phyloP scores from a whole-genome alignment of 2,329 filamentous ascomycete species.

The Pseudogymnoascus pannorum region DNA sequence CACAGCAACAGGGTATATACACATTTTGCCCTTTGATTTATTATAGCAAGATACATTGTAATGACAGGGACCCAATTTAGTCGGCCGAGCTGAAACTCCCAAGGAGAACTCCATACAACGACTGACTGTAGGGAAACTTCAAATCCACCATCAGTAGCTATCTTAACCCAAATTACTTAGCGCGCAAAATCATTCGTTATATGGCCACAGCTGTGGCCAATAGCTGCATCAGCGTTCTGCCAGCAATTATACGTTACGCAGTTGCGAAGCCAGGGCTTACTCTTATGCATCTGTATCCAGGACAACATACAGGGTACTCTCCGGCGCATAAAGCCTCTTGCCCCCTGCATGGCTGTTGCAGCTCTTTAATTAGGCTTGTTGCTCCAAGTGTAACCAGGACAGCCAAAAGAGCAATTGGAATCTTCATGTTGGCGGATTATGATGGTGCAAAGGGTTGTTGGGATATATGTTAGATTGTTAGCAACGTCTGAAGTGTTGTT shows the following conservation, averaged over 20 bases:
- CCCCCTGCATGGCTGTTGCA: background rate
- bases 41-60: background rate
- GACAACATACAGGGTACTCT: background rate
- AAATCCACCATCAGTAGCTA: background rate
- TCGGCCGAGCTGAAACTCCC: background rate
- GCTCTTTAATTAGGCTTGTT: background rate
- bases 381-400: background rate
- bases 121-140: background rate
- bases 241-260: background rate
- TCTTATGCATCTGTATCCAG: background rate
- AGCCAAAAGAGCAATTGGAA: background rate
- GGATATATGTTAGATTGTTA: background rate
- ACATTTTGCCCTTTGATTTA: no score
- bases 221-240: background rate
- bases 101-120: slow-evolving; percentile 4
- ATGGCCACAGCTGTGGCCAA: background rate
- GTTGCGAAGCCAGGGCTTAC: background rate
- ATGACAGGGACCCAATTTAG: background rate
- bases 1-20: no score
- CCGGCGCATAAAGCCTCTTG: background rate
- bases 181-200: background rate
- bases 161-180: background rate
- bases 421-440: background rate
- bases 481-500: background rate
- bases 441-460: no score